Evolutionary conservation across 2,329 filamentous ascomycete genomes (phyloP).

Genomic region (Diplodia corticola): DNA sequence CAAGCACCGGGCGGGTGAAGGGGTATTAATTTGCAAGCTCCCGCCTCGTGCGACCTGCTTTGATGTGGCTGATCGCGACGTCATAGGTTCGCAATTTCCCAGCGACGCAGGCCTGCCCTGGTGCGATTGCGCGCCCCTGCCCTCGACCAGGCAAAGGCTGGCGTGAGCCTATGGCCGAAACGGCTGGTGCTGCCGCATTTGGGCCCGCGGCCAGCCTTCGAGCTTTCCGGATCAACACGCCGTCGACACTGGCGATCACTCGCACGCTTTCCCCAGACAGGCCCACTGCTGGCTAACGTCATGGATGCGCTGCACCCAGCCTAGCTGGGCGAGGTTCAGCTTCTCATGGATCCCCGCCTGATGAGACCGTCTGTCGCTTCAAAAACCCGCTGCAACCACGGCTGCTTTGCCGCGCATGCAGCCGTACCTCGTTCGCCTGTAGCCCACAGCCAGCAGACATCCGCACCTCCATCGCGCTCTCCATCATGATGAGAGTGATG

Average conservation of each 20-base stretch:
- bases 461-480: background rate
- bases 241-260: background rate
- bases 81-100: slow-evolving; percentile 18
- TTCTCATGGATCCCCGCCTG: background rate
- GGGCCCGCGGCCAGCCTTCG: background rate
- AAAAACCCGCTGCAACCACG: background rate
- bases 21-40: slow-evolving; percentile 6
- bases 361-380: no score
- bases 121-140: slow-evolving; percentile 10
- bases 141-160: slow-evolving; percentile 5
- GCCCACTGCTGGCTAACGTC: slow-evolving; percentile 15
- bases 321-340: background rate
- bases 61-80: slow-evolving; percentile 17
- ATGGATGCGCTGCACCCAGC: background rate
- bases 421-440: background rate
- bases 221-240: background rate
- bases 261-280: slow-evolving; percentile 12
- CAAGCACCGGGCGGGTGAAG: slow-evolving; percentile 10
- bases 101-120: slow-evolving; percentile 4
- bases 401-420: background rate
- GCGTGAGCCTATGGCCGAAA: slow-evolving; percentile 14
- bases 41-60: slow-evolving; percentile 7
- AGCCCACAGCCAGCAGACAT: background rate
- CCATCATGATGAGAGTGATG: background rate
- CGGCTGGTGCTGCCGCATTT: slow-evolving; percentile 8